Conservation (phyloP, 2,329 filamentous ascomycete species). For the Alternaria conjuncta region DNA sequence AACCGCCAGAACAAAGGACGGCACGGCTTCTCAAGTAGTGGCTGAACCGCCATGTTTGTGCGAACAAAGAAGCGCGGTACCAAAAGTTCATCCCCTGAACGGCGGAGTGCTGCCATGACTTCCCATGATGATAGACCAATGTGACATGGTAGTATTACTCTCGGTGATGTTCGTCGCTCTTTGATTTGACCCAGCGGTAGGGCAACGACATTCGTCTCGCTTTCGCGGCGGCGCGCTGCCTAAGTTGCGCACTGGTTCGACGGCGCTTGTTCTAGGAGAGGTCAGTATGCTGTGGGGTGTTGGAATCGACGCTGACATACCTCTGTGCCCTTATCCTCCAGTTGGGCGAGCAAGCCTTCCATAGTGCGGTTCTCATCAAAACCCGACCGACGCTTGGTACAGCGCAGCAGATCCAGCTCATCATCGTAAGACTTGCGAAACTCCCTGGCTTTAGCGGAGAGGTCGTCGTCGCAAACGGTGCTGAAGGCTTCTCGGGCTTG, state of each 20-base stretch:
- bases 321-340: conserved; percentile 19
- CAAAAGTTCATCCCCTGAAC: not conserved
- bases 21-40: not conserved
- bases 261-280: conserved; percentile 27
- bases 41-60: not conserved
- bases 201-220: conserved; percentile 35
- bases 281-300: not conserved
- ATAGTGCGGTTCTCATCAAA: conserved; percentile 38
- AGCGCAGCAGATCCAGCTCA: conserved; percentile 19
- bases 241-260: conserved; percentile 32
- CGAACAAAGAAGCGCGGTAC: not conserved
- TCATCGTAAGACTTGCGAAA: conserved; percentile 28
- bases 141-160: not conserved
- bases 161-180: conserved; percentile 3
- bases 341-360: conserved; percentile 24
- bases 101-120: not conserved
- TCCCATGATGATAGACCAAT: not conserved
- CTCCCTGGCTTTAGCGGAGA: conserved; percentile 14
- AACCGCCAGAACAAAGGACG: not conserved
- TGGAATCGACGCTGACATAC: not conserved
- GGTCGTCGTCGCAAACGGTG: conserved; percentile 8
- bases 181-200: conserved; percentile 17
- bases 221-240: conserved; percentile 25
- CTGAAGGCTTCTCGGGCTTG: conserved; percentile 31
- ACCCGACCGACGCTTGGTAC: conserved; percentile 28